Conservation (phyloP, 2,329 filamentous ascomycete genomes). For the Aspergillus carbonarius region DNA sequence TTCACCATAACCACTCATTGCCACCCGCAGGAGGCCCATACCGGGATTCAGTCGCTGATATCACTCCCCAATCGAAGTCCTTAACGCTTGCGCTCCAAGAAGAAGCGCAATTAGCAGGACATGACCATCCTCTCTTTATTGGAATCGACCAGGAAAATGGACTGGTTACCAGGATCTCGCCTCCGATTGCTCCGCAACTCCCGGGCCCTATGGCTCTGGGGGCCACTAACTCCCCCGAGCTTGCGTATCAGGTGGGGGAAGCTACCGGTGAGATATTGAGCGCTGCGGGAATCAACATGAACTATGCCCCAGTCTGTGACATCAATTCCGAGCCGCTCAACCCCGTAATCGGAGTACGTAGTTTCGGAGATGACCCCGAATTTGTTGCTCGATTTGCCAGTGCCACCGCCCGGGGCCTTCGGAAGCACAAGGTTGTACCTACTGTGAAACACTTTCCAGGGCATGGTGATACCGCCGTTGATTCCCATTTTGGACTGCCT, state of each 20-base stretch:
- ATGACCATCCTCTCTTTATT: conserved; percentile 44
- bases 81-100: conserved; percentile 39
- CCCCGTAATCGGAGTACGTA: conserved; percentile 46
- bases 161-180: conserved; percentile 43
- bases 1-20: not conserved
- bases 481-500: conserved; percentile 46
- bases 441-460: conserved; percentile 50
- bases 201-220: conserved; percentile 48
- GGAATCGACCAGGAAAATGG: conserved; percentile 50
- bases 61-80: conserved; percentile 18
- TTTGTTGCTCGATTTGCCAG: conserved; percentile 44
- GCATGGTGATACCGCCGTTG: conserved; percentile 46
- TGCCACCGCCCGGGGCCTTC: conserved; percentile 39
- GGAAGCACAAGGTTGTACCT: conserved; percentile 41
- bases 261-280: conserved; percentile 42
- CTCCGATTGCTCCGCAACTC: conserved; percentile 41
- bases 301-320: conserved; percentile 48
- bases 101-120: conserved; percentile 40
- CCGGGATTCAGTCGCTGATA: conserved; percentile 1
- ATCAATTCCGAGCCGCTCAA: conserved; percentile 48
- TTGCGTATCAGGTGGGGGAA: conserved; percentile 37
- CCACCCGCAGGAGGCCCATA: not conserved
- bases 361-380: conserved; percentile 44
- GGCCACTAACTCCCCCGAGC: conserved; percentile 38
- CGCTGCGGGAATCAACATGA: conserved; percentile 47